phyloP scores from a whole-genome alignment of 352 stramenopile genomes.

The Globisporangium spiculum region DNA sequence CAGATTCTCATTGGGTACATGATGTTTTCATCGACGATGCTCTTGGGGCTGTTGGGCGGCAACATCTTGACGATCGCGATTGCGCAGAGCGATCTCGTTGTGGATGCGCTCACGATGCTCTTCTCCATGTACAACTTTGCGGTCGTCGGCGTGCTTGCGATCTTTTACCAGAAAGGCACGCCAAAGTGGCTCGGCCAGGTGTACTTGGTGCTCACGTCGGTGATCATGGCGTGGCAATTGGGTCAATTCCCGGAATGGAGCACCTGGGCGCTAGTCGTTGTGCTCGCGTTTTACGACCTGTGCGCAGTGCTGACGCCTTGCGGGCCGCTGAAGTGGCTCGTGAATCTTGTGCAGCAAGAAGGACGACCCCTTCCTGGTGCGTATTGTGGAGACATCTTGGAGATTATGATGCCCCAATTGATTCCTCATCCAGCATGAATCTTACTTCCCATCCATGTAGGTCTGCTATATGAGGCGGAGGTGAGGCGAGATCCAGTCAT shows the following conservation, averaged over 20 bases:
- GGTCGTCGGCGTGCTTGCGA: slow-evolving; percentile 83
- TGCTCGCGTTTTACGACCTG: slow-evolving; percentile 98
- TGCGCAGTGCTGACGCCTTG: slow-evolving; percentile 99
- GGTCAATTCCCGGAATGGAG: slow-evolving; percentile 95
- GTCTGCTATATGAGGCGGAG: slow-evolving; percentile 73
- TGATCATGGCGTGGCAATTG: slow-evolving; percentile 98
- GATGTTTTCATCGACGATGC: slow-evolving; percentile 87
- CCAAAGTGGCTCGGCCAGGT: slow-evolving; percentile 88
- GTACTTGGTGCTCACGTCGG: slow-evolving; percentile 95
- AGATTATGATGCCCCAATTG: background rate
- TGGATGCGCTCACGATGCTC: slow-evolving; percentile 64
- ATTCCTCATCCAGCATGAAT: background rate
- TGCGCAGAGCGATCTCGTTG: slow-evolving; percentile 50
- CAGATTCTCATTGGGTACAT: slow-evolving; percentile 87
- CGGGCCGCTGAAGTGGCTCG: slow-evolving; percentile 95
- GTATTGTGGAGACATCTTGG: background rate
- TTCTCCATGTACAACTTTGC: slow-evolving; percentile 92
- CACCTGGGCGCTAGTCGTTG: slow-evolving; percentile 90
- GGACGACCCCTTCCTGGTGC: slow-evolving; percentile 86
- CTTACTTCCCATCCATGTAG: slow-evolving; percentile 19
- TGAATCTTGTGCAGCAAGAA: slow-evolving; percentile 93
- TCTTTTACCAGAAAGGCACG: slow-evolving; percentile 90
- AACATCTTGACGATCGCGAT: slow-evolving; percentile 80
- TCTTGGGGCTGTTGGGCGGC: slow-evolving; percentile 82
- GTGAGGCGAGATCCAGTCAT: slow-evolving; percentile 38